A percentile compares a stretch with the other conserved stretches of the same genome.
These are phyloP conservation scores for Pleurotus pulmonarius DNA, from an alignment of 768 basidiomycete genomes.

Conservation along the genomic window DNA sequence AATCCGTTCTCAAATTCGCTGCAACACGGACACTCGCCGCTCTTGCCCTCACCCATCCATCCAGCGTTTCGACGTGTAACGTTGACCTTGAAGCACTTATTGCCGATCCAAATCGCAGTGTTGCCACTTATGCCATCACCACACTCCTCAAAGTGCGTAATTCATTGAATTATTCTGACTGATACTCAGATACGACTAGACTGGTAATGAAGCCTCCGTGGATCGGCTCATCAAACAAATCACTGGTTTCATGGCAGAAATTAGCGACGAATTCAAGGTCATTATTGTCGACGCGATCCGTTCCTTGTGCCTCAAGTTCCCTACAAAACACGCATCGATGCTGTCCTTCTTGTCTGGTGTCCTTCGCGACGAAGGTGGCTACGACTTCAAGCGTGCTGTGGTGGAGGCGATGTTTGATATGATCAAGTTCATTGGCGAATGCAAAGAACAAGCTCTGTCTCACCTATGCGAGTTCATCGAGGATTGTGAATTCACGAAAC, in stretches of 20 bases:
- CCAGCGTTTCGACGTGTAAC: constrained; percentile 88
- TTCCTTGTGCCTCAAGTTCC: constrained; percentile 98
- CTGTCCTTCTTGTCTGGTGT: constrained; percentile 95
- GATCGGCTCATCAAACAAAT: constrained; percentile 99
- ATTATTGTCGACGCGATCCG: constrained; percentile 99
- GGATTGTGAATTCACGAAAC: constrained; percentile 99
- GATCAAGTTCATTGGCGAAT: constrained; percentile 96
- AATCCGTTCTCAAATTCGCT: constrained; percentile 93
- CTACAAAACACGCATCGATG: constrained; percentile 94
- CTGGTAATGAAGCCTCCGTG: constrained; percentile 97
- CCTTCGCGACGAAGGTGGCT: constrained; percentile 96
- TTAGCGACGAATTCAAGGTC: constrained; percentile 99
- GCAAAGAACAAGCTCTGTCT: constrained; percentile 95
- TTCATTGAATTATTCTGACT: neutral
- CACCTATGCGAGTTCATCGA: constrained; percentile 99
- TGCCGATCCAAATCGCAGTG: constrained; percentile 90
- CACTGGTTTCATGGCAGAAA: constrained; percentile 97
- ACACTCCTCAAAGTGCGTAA: constrained; percentile 84
- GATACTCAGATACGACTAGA: constrained; percentile 43
- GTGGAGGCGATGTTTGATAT: constrained; percentile 99
- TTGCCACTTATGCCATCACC: constrained; percentile 98
- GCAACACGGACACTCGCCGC: constrained; percentile 93
- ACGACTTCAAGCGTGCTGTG: constrained; percentile 98
- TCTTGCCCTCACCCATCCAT: constrained; percentile 82
- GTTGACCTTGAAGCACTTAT: constrained; percentile 96